phyloP scores from a whole-genome alignment of 768 basidiomycete genomes.

The Leccinellum rugosiceps region DNA sequence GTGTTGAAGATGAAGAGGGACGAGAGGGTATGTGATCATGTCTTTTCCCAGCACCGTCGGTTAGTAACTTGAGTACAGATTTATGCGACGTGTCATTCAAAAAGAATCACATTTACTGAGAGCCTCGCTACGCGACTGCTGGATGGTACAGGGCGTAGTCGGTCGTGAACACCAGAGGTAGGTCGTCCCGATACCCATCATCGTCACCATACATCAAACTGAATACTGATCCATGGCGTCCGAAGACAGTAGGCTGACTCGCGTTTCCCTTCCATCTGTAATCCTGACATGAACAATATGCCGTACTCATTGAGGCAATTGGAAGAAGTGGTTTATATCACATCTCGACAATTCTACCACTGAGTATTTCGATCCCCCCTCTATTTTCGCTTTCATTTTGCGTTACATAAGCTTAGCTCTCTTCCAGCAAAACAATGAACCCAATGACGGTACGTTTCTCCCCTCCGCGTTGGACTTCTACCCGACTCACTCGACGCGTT shows the following conservation, averaged over 20 bases:
- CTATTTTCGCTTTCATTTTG: too few species aligned
- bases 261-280: too few species aligned
- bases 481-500: not conserved
- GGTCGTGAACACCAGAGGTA: conserved; percentile 78
- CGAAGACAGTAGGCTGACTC: too few species aligned
- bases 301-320: too few species aligned
- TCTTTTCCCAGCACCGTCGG: not conserved
- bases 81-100: conserved; percentile 92
- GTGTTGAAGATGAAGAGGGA: conserved; percentile 89
- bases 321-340: too few species aligned
- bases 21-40: conserved; percentile 59
- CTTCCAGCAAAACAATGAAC: conserved; percentile 63
- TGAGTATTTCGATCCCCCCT: too few species aligned
- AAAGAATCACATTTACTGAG: conserved; percentile 61
- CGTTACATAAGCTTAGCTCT: not conserved
- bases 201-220: too few species aligned
- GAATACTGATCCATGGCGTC: too few species aligned
- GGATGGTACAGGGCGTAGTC: conserved; percentile 59
- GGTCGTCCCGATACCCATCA: too few species aligned
- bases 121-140: conserved; percentile 67
- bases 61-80: conserved; percentile 48
- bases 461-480: not conserved
- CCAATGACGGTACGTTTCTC: conserved; percentile 66
- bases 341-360: too few species aligned
- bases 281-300: too few species aligned